Evolutionary conservation across 305 asterid species (phyloP), one percentile per base, ranked within the genome.

Genomic region (Fraxinus albicans): DNA sequence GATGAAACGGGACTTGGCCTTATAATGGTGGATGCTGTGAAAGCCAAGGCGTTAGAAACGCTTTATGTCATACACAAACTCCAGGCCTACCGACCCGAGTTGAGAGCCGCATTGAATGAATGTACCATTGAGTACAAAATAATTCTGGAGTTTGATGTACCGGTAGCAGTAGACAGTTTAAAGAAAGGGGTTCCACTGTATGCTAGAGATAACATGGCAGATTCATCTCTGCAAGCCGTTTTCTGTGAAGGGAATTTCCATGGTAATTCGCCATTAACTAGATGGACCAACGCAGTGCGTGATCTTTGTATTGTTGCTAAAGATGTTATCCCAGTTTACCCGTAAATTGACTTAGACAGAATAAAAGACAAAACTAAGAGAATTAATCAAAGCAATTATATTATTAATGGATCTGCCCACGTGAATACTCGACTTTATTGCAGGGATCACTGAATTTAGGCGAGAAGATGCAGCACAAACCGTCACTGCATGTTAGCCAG

Each of bases 151-250:
- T 84, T 77, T 23, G 77, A 84, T 69, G 44, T 86, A 2, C 84
- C 87, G 33, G 86, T 55, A 77, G 92, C 90, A n/a, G 35, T 38
- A 82, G 82, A 88, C 65, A 93, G 74, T 8, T 77, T 91, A 50
- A 87, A 77, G 3, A 77, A 81, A 81, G 93, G 93, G 23, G 79
- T 85, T 79, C 91, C 93, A 0, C 88, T 88, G 31, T 90, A 88
- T 35, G 93, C 92, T 0, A 90, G 86, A 83, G 81, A 77, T 9
- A 91, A 88, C n/a, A 82, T 89, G 85, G 90, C 86, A 10, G 91
- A 80, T 55, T 42, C 88, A 44, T 84, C 47, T 31, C 40, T 35
- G 67, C 90, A 85, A 81, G 89, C 94, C 74, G 86, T 82, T 70
- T 69, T 79, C 2, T 91, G 93, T 23, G 89, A 91, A 76, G 86